These are phyloP conservation scores for Wickerhamiella sorbophila DNA, from an alignment of 805 yeast genomes.

Conservation along the genomic window DNA sequence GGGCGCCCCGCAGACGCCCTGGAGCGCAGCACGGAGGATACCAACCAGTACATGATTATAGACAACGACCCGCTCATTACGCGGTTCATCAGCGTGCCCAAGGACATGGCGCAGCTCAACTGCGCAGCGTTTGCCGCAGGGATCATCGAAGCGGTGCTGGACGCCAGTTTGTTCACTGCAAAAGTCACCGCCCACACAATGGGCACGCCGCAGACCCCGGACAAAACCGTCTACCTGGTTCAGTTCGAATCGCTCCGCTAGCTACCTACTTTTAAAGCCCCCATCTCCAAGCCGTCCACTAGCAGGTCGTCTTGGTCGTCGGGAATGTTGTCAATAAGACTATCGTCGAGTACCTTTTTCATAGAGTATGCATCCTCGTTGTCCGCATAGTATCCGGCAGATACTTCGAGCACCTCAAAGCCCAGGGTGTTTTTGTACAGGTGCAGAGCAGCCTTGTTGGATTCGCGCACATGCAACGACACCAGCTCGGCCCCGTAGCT, in stretches of 20 bases:
- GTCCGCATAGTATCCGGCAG: constrained; percentile 84
- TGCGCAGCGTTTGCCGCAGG: constrained; percentile 81
- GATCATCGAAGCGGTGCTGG: constrained; percentile 67
- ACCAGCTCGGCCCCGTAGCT: constrained; percentile 71
- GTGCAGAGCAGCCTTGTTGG: constrained; percentile 88
- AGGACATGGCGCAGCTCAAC: constrained; percentile 60
- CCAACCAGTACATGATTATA: constrained; percentile 62
- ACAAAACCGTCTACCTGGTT: constrained; percentile 60
- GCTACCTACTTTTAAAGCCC: not conserved
- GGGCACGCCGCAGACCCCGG: constrained; percentile 42
- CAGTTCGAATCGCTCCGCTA: constrained; percentile 36
- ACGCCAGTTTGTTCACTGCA: constrained; percentile 57
- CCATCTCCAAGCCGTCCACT: not conserved
- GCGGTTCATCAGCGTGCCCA: constrained; percentile 63
- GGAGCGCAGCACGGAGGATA: constrained; percentile 55
- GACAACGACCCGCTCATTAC: constrained; percentile 61
- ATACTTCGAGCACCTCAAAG: constrained; percentile 72
- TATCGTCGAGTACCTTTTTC: constrained; percentile 48
- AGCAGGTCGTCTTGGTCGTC: constrained; percentile 2
- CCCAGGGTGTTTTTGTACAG: constrained; percentile 72
- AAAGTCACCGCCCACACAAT: constrained; percentile 73
- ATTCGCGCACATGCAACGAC: constrained; percentile 82
- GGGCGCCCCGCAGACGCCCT: constrained; percentile 61
- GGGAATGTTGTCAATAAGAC: constrained; percentile 13
- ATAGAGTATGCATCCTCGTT: constrained; percentile 96